These are phyloP conservation scores for Neurospora sp. DNA, from an alignment of 495 filamentous ascomycete species.

Conservation along the genomic window DNA sequence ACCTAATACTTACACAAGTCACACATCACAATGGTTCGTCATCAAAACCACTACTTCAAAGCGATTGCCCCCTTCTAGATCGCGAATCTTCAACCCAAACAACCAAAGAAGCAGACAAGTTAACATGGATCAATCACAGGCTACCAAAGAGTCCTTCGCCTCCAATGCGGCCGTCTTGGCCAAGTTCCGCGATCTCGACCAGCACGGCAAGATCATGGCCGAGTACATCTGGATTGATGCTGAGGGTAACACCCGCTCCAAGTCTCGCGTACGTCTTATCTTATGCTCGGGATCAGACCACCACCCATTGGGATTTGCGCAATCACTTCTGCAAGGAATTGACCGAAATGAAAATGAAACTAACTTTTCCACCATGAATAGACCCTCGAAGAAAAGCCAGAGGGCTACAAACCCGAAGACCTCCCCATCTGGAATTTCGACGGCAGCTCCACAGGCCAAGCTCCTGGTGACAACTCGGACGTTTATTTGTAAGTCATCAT, in stretches of 20 bases:
- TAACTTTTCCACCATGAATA: background rate
- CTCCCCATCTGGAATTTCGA: slow-evolving; percentile 97
- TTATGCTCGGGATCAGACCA: slow-evolving; percentile 9
- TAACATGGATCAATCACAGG: background rate
- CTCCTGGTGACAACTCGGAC: slow-evolving; percentile 88
- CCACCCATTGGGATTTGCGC: background rate
- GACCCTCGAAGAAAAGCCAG: slow-evolving; percentile 56
- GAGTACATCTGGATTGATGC: slow-evolving; percentile 96
- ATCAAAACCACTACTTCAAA: background rate
- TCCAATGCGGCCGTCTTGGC: background rate
- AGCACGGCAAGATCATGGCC: slow-evolving; percentile 33
- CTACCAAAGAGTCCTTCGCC: background rate
- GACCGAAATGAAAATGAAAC: slow-evolving; percentile 1
- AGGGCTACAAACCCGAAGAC: slow-evolving; percentile 55
- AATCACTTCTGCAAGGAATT: background rate
- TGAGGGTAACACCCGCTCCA: slow-evolving; percentile 63
- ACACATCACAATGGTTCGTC: background rate
- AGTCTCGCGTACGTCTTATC: slow-evolving; percentile 66
- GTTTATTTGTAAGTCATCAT: slow-evolving; percentile 54
- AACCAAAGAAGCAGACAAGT: background rate
- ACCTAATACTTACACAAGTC: background rate
- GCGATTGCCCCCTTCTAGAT: background rate
- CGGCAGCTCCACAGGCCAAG: slow-evolving; percentile 73
- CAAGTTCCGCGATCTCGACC: background rate
- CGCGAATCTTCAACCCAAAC: background rate